phyloP scores from a whole-genome alignment of 768 basidiomycete species.

The Xerocomus potaroensis region DNA sequence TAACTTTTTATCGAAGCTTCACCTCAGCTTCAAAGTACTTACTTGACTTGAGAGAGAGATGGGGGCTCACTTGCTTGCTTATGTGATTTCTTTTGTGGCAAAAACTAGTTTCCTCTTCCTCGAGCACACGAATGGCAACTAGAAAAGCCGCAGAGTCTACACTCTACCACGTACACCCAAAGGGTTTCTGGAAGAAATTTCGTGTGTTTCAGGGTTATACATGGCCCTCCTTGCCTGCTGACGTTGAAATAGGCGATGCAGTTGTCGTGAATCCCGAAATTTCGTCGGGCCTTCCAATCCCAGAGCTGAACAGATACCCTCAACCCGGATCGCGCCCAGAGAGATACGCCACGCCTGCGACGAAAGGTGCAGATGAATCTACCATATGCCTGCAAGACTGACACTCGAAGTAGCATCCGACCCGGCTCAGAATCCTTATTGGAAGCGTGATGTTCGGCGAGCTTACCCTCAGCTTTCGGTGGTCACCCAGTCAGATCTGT shows the following conservation, averaged over 20 bases:
- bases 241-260: conserved; percentile 59
- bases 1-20: too few relatives aligned
- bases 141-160: conserved; percentile 85
- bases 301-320: conserved; percentile 70
- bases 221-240: conserved; percentile 1
- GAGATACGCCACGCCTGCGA: conserved; percentile 81
- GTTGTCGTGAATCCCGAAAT: conserved; percentile 87
- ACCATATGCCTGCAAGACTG: conserved; percentile 5
- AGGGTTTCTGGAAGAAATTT: conserved; percentile 97
- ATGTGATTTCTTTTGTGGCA: neutral
- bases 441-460: conserved; percentile 92
- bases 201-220: conserved; percentile 45
- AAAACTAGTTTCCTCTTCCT: conserved; percentile 4
- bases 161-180: conserved; percentile 82
- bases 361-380: conserved; percentile 55
- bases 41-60: neutral
- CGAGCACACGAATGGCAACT: conserved; percentile 56
- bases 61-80: conserved; percentile 11
- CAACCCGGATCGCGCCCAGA: conserved; percentile 88
- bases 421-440: conserved; percentile 87
- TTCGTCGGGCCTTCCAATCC: conserved; percentile 82
- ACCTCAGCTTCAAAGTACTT: too few relatives aligned
- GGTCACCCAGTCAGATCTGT: conserved; percentile 79
- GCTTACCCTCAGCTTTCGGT: conserved; percentile 90
- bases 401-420: conserved; percentile 61